Evolutionary conservation across 2,329 filamentous ascomycete genomes (phyloP), one percentile per base, ranked within the genome.

Genomic region (Laburnicola sp.): DNA sequence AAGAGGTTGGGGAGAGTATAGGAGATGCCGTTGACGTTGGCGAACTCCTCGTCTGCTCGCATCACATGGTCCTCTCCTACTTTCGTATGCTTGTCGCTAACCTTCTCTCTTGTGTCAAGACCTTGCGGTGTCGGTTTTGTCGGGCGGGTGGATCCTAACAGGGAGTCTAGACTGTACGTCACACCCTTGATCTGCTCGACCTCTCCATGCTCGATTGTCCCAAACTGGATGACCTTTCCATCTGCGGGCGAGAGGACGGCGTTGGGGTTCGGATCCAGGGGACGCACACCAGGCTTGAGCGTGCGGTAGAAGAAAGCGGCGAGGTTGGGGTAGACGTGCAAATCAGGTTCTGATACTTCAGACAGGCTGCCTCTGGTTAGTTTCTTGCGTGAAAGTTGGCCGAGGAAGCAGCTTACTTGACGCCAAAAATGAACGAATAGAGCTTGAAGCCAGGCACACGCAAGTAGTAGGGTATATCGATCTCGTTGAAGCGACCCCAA

Each of bases 161-260:
- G 82, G 6, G 94, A 92, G 70, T 99, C 94, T 48, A 99, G 83
- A 60, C 87, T 96, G 75, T 99, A 99, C 0, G 94, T 99, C 81
- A 99, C 94, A 53, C 94, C 94, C 76, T 99, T 99, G 58, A 99
- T 93, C 76, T 99, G 94, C 73, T 99, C 94, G 37, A 99, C 95
- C 67, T 97, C 91, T 41, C 93, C 92, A 64, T 92, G 86, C 65
- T 95, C 88, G 50, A 99, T 97, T 62, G 86, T 86, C 8, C 94
- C 94, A 63, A 91, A 97, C 65, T 97, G 93, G 25, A 99, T 82
- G 39, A 99, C 82, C 57, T 88, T 88, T 40, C 94, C 94, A 71
- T 99, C 94, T 4, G 94, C 85, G 1, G 94, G 95, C 0, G 91
- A 94, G 6, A 97, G 77, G 4, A 99, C 76, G 7, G 91, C 88